Evolutionary conservation across 257 asterid species (phyloP), one percentile per base, ranked within the genome.

Genomic region (Nicotiana tabacum): DNA sequence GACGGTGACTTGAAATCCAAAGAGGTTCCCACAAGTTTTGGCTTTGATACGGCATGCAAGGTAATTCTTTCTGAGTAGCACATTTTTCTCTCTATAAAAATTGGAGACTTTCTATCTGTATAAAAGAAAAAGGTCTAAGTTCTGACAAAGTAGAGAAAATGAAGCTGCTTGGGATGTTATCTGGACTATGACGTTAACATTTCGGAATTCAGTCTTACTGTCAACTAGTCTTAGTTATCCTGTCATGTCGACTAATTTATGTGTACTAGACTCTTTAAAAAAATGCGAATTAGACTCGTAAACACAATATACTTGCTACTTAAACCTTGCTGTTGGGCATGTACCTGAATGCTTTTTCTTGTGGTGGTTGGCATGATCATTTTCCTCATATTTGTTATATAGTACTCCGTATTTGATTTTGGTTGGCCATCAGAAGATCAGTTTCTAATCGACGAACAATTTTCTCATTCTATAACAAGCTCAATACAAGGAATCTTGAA

Each of bases 1-100:
- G 99, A 97, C 70, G 99, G 98, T 84, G 99, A 97, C 88, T 92
- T 95, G 82, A 97, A 97, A 88, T 88, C 92, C 88, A 93, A 91
- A 85, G 99, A 97, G 90, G 99, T 97, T 70, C 99, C 98, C 82
- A 72, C 88, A 70, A 97, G 99, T 89, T 97, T 97, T 85, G 99
- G 99, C 30, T 97, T 97, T 85, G 99, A 97, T 81, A 97, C 99
- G 37, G 99, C 99, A 77, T 97, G 99, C 98, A 97, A 97, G 99
- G 98, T 97, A 82, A 84, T 72, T 33, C 39, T 11, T 11, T 61
- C 77, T 27, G 35, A 48, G 56, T 58, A 51, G 32, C 64, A 61
- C 78, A 0, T 30, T 60, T 77, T 30, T 8, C 27, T n/a, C 58
- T 79, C 35, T 61, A 24, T 58, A 35, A 60, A 13, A 37, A 27